These are phyloP conservation scores for Plicaturopsis crispa DNA, from an alignment of 768 basidiomycete genomes.

Conservation along the genomic window DNA sequence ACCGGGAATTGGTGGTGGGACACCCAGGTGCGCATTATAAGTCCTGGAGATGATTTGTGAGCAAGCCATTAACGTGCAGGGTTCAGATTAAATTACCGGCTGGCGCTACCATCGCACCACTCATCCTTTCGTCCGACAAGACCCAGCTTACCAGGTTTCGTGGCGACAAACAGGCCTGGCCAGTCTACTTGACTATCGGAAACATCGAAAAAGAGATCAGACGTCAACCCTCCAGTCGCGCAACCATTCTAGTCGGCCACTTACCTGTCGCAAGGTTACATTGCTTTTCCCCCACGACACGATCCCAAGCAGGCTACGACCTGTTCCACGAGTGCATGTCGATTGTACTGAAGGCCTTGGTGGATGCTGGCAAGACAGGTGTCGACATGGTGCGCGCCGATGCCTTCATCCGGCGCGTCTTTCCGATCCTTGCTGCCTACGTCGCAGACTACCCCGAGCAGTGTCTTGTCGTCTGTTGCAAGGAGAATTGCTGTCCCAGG, in stretches of 20 bases:
- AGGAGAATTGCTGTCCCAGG: constrained; percentile 7
- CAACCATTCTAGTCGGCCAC: constrained; percentile 11
- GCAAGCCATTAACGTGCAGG: neutral
- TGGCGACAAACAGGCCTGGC: constrained; percentile 33
- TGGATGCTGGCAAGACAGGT: constrained; percentile 7
- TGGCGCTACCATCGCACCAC: constrained; percentile 26
- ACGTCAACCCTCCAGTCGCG: constrained; percentile 1
- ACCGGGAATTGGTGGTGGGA: constrained; percentile 29
- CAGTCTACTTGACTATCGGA: constrained; percentile 36
- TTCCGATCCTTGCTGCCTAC: constrained; percentile 11
- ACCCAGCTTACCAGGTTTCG: constrained; percentile 31
- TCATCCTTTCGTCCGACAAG: constrained; percentile 41
- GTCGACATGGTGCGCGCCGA: constrained; percentile 7
- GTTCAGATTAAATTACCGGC: neutral
- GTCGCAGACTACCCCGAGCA: constrained; percentile 11
- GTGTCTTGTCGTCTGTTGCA: constrained; percentile 8
- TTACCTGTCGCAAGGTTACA: constrained; percentile 19
- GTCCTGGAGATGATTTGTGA: neutral
- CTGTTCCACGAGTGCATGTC: constrained; percentile 7
- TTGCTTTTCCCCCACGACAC: constrained; percentile 11
- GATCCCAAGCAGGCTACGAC: constrained; percentile 1
- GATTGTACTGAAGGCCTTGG: constrained; percentile 6
- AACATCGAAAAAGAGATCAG: constrained; percentile 33
- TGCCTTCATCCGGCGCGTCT: constrained; percentile 1
- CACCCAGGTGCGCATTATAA: constrained; percentile 20